Conservation (phyloP, 2,329 filamentous ascomycete species). For the Cercospora beticola region DNA sequence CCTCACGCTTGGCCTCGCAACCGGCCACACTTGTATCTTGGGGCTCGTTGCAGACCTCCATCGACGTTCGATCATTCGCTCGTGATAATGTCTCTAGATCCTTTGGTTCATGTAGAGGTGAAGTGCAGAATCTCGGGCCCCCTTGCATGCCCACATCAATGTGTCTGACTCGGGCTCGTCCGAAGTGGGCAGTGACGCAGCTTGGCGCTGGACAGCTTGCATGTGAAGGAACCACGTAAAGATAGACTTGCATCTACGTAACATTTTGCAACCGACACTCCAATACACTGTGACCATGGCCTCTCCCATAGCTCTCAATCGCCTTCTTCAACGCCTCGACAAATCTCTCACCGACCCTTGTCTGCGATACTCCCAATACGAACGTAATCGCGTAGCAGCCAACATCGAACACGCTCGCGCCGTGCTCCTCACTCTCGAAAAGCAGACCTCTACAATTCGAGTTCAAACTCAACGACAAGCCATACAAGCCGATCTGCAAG, state of each 20-base stretch:
- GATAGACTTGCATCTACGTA: background rate
- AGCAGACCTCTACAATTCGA: conserved; percentile 62
- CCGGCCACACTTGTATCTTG: background rate
- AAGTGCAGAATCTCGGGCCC: background rate
- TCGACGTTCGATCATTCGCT: background rate
- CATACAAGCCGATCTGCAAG: conserved; percentile 62
- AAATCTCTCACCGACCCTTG: conserved; percentile 42
- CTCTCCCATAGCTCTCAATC: conserved; percentile 2
- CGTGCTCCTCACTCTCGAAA: conserved; percentile 69
- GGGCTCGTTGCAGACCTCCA: background rate
- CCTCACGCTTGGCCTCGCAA: background rate
- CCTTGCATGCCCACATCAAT: background rate
- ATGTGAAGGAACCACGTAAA: background rate
- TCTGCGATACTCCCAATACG: conserved; percentile 59
- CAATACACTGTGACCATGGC: background rate
- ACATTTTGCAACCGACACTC: background rate
- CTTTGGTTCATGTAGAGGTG: background rate
- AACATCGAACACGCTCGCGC: conserved; percentile 71
- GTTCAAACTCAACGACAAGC: conserved; percentile 59
- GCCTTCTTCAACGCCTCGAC: conserved; percentile 3
- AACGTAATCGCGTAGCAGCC: conserved; percentile 60
- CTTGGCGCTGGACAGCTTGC: conserved; percentile 3
- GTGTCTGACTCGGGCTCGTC: background rate
- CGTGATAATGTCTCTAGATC: background rate
- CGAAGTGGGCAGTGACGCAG: background rate